phyloP scores from a whole-genome alignment of 2,329 filamentous ascomycete species.

The Cadophora malorum region DNA sequence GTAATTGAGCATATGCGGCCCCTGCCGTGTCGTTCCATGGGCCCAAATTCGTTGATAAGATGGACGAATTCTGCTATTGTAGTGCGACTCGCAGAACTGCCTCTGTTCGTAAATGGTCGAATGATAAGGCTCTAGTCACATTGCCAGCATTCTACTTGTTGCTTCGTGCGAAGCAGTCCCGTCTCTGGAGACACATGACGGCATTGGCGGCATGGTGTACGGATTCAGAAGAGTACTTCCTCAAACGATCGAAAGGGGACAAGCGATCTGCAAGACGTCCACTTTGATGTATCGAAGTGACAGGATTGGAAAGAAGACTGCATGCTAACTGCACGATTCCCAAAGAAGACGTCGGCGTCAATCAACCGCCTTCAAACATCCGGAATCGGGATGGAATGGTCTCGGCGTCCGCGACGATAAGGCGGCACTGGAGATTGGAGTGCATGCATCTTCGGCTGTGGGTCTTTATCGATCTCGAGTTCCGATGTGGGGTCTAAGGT shows the following conservation, averaged over 20 bases:
- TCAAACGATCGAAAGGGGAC: slow-evolving; percentile 14
- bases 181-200: slow-evolving; percentile 21
- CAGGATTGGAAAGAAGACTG: slow-evolving; percentile 6
- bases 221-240: not conserved
- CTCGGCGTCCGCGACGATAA: not conserved
- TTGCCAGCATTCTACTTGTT: not conserved
- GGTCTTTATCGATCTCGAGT: not conserved
- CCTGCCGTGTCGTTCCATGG: slow-evolving; percentile 26
- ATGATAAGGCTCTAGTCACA: not conserved
- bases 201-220: slow-evolving; percentile 1
- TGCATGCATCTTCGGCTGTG: slow-evolving; percentile 5
- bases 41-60: slow-evolving; percentile 7
- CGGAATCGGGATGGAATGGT: slow-evolving; percentile 8
- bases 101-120: slow-evolving; percentile 13
- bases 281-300: slow-evolving; percentile 1
- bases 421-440: slow-evolving; percentile 10
- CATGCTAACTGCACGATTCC: slow-evolving; percentile 10
- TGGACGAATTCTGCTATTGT: slow-evolving; percentile 12
- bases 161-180: not conserved
- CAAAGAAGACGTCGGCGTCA: slow-evolving; percentile 1
- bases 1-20: slow-evolving; percentile 13
- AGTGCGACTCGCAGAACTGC: not conserved
- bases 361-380: slow-evolving; percentile 5
- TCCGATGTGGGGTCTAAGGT: not conserved
- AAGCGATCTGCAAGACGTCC: slow-evolving; percentile 16